These are phyloP conservation scores for Volvox reticuliferus DNA, from an alignment of 139 green algal species.

Conservation along the genomic window DNA sequence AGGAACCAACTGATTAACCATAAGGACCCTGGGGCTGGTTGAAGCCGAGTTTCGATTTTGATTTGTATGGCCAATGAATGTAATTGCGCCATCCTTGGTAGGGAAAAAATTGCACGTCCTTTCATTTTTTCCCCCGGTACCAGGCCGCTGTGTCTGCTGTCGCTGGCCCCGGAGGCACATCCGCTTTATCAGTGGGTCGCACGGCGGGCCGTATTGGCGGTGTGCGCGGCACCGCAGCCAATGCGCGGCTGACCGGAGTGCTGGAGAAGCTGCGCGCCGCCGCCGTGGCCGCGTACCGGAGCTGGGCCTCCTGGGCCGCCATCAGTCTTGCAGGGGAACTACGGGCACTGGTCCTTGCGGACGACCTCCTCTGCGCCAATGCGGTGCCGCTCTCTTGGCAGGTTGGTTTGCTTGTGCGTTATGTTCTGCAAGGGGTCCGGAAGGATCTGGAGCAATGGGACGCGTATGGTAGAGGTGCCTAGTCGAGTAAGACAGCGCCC, in stretches of 20 bases:
- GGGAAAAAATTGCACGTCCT: no score
- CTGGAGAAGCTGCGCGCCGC: constrained; percentile 38
- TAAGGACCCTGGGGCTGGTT: no score
- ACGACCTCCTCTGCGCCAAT: constrained; percentile 64
- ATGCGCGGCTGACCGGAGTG: constrained; percentile 52
- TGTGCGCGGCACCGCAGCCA: constrained; percentile 18
- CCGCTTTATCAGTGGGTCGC: not conserved
- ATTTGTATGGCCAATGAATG: no score
- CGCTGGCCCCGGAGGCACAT: not conserved
- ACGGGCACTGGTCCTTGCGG: constrained; percentile 46
- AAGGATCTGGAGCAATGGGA: no score
- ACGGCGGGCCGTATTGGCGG: not conserved
- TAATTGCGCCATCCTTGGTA: no score
- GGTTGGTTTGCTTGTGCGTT: constrained; percentile 42
- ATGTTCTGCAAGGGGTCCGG: no score
- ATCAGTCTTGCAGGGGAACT: constrained; percentile 61
- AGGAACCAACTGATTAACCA: no score
- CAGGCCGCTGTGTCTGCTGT: not conserved
- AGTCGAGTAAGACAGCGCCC: no score
- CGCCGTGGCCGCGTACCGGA: constrained; percentile 43
- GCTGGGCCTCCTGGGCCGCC: constrained; percentile 84
- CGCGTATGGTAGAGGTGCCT: no score
- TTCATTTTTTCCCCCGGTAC: no score
- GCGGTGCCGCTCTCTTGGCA: constrained; percentile 74
- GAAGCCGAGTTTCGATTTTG: no score